Conservation (phyloP, 495 filamentous ascomycete species). For the Daldinia caldariorum region DNA sequence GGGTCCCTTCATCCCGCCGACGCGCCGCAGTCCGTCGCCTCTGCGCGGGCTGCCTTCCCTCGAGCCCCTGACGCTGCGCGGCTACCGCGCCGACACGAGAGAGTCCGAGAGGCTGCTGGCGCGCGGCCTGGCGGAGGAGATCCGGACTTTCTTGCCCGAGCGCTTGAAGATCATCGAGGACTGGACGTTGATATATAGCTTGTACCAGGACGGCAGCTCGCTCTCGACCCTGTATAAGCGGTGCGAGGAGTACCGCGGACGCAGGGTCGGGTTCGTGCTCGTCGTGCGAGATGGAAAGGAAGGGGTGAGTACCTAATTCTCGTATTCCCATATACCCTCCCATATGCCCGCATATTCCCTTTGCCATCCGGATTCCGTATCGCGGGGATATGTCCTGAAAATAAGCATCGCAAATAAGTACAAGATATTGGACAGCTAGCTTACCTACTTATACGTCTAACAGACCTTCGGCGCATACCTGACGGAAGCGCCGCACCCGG, state of each 20-base stretch:
- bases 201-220: slow-evolving; percentile 93
- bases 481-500: slow-evolving; percentile 81
- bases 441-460: not conserved
- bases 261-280: slow-evolving; percentile 84
- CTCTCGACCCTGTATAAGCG: slow-evolving; percentile 86
- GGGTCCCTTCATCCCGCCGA: slow-evolving; percentile 53
- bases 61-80: slow-evolving; percentile 55
- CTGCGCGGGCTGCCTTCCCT: slow-evolving; percentile 56
- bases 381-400: not conserved
- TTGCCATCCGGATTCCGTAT: not conserved
- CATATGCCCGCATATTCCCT: not conserved
- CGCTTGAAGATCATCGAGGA: slow-evolving; percentile 85
- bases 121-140: slow-evolving; percentile 86
- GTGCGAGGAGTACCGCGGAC: slow-evolving; percentile 67
- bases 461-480: slow-evolving; percentile 94
- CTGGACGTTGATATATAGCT: slow-evolving; percentile 86
- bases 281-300: slow-evolving; percentile 80
- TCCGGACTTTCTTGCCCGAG: slow-evolving; percentile 86
- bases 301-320: slow-evolving; percentile 63
- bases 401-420: not conserved
- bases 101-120: slow-evolving; percentile 65
- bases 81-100: slow-evolving; percentile 54
- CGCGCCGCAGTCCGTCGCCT: slow-evolving; percentile 43
- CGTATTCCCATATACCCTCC: not conserved
- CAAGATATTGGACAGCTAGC: not conserved